Evolutionary conservation across 176 grass and related monocot genomes (phyloP).

Genomic region (Tillandsia fasciculata): DNA sequence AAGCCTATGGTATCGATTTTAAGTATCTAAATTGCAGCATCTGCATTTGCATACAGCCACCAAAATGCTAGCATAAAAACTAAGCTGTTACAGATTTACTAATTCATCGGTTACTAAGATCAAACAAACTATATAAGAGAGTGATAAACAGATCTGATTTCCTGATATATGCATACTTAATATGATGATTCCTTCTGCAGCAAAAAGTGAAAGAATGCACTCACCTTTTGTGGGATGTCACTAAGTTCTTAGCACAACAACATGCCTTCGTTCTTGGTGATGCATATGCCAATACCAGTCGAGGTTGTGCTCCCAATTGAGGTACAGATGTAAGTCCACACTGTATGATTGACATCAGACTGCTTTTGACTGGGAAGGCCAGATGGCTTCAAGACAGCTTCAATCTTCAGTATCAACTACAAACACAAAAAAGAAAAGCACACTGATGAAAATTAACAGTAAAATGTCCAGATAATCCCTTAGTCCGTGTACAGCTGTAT

Average conservation of each 20-base stretch:
- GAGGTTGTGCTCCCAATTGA: constrained; percentile 2
- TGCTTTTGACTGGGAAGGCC: background rate
- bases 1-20: too few relatives aligned
- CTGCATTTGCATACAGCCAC: too few relatives aligned
- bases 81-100: too few relatives aligned
- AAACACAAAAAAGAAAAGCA: constrained; percentile 2
- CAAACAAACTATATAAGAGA: too few relatives aligned
- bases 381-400: background rate
- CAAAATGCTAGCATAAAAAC: too few relatives aligned
- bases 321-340: background rate
- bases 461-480: background rate
- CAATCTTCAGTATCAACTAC: background rate
- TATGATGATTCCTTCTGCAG: background rate
- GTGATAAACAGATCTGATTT: too few relatives aligned
- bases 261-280: constrained; percentile 1
- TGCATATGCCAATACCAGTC: background rate
- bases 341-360: background rate
- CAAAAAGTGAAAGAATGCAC: background rate
- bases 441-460: background rate
- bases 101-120: too few relatives aligned
- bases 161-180: background rate
- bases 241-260: background rate
- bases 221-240: background rate
- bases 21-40: too few relatives aligned
- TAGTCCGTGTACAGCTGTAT: too few relatives aligned